phyloP scores from a whole-genome alignment of 148 eudicot species.

The Polygonum maritimum region DNA sequence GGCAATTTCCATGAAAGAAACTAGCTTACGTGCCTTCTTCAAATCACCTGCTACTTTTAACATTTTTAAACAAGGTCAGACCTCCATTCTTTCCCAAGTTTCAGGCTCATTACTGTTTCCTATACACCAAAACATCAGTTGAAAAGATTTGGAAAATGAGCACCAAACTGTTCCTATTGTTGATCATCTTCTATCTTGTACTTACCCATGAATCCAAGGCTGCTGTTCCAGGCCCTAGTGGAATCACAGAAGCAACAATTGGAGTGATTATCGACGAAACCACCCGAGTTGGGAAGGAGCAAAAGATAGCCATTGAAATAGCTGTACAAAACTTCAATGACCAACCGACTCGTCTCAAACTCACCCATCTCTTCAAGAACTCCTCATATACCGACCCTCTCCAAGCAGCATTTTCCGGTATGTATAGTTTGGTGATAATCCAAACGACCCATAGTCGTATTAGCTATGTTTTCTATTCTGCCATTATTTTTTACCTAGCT shows the following conservation, averaged over 20 bases:
- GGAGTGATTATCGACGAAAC: slow-evolving; percentile 7
- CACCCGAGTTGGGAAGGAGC: slow-evolving; percentile 16
- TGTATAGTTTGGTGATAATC: not conserved
- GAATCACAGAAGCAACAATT: not conserved
- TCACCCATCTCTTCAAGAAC: not conserved
- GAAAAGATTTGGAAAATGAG: not conserved
- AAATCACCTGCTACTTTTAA: not conserved
- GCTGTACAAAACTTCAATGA: slow-evolving; percentile 13
- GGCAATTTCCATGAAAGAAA: not conserved
- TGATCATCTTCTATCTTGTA: not conserved
- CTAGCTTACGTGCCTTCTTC: not conserved
- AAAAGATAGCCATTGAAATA: slow-evolving; percentile 10
- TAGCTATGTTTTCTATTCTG: not conserved
- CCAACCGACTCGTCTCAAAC: not conserved
- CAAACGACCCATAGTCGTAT: not conserved
- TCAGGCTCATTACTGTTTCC: not conserved
- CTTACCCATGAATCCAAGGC: not conserved
- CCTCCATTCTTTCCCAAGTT: not conserved
- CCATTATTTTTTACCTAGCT: not conserved
- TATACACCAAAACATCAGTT: not conserved
- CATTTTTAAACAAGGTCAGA: not conserved
- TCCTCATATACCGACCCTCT: slow-evolving; percentile 12
- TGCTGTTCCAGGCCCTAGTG: not conserved
- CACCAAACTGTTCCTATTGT: not conserved
- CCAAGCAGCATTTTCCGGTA: slow-evolving; percentile 12